Evolutionary conservation across 2,329 filamentous ascomycete species (phyloP).

Genomic region (Daldinia sp.): DNA sequence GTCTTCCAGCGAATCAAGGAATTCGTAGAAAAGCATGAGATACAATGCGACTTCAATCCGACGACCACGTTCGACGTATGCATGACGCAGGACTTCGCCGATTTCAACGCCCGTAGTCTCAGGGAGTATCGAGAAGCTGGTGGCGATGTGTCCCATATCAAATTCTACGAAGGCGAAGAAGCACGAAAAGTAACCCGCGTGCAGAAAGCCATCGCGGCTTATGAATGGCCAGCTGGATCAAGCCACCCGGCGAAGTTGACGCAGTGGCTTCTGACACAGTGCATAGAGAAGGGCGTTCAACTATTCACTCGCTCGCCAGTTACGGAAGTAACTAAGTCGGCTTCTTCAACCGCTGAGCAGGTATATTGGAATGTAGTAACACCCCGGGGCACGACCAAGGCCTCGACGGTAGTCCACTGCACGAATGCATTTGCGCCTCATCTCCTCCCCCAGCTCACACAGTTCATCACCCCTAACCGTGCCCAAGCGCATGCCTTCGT

Average conservation of each 20-base stretch:
- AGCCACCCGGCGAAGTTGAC: conserved; percentile 58
- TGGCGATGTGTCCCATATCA: conserved; percentile 54
- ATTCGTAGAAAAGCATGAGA: conserved; percentile 52
- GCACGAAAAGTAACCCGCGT: conserved; percentile 51
- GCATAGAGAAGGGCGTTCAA: conserved; percentile 49
- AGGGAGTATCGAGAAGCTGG: conserved; percentile 52
- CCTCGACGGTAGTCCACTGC: conserved; percentile 49
- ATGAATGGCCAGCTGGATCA: conserved; percentile 60
- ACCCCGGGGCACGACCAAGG: conserved; percentile 45
- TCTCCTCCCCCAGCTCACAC: conserved; percentile 48
- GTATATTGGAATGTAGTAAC: conserved; percentile 48
- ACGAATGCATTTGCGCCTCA: conserved; percentile 52
- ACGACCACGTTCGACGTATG: conserved; percentile 59
- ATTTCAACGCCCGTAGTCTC: conserved; percentile 53
- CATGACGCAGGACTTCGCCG: conserved; percentile 56
- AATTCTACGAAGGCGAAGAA: conserved; percentile 51
- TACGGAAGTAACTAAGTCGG: conserved; percentile 37
- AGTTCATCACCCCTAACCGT: conserved; percentile 52
- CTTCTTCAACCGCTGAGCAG: conserved; percentile 26
- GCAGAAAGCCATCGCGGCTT: conserved; percentile 52
- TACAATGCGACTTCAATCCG: conserved; percentile 56
- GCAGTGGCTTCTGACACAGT: conserved; percentile 54
- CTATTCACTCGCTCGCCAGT: conserved; percentile 56
- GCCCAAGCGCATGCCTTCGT: conserved; percentile 56
- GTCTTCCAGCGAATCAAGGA: conserved; percentile 51